Evolutionary conservation across 345 rosid species (phyloP).

Genomic region (Salix purpurea): DNA sequence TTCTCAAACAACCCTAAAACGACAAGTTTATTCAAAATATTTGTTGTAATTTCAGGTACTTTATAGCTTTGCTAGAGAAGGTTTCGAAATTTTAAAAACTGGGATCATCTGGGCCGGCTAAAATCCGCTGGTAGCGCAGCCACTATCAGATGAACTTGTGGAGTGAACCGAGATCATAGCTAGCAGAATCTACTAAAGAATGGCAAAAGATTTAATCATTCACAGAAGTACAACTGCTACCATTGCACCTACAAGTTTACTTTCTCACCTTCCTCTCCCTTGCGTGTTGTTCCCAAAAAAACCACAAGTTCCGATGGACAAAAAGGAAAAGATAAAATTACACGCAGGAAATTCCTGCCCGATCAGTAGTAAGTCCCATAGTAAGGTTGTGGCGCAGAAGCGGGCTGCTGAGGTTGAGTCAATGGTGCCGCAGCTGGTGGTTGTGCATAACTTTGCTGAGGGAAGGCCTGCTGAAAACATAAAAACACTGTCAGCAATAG

Average conservation of each 20-base stretch:
- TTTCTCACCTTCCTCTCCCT: background rate
- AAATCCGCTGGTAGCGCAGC: too few species aligned
- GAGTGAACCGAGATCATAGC: too few species aligned
- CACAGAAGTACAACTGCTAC: background rate
- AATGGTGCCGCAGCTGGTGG: conserved; percentile 45
- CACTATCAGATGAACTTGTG: too few species aligned
- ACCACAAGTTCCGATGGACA: background rate
- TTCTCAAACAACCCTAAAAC: too few species aligned
- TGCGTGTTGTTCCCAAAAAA: background rate
- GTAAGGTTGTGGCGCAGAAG: conserved; percentile 57
- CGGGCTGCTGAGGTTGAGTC: conserved; percentile 52
- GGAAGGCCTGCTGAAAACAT: conserved; percentile 32
- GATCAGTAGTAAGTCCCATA: conserved; percentile 54
- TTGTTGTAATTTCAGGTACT: too few species aligned
- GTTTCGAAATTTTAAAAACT: too few species aligned
- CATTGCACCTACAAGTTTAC: background rate
- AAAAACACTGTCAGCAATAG: conserved; percentile 10
- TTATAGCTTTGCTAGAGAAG: too few species aligned
- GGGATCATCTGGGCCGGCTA: too few species aligned
- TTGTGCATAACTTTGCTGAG: conserved; percentile 61
- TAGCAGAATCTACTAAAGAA: too few species aligned
- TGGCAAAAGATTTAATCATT: background rate
- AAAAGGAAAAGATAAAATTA: background rate
- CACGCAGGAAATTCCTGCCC: background rate
- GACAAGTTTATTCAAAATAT: too few species aligned